Evolutionary conservation across 352 stramenopile species (phyloP), one percentile per base, ranked within the genome.

Genomic region (Globisporangium irregulare): DNA sequence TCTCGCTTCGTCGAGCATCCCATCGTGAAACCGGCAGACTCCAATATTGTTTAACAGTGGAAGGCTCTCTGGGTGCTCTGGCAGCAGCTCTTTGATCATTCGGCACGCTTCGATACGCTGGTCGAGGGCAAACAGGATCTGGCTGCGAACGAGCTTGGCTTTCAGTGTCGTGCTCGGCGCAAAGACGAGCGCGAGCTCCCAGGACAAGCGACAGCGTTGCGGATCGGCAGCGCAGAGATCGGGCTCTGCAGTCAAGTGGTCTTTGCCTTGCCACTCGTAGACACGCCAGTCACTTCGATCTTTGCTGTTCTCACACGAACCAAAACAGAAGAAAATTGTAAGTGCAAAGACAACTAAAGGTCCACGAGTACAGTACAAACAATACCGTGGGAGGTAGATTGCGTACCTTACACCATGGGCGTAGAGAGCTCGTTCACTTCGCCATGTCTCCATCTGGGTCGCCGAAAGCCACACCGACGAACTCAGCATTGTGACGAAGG

Each of bases 221-320:
- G 70, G 36, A 15, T 73, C 56, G 0, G 29, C 64, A 25, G 9
- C 41, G 51, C 71, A 72, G 20, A 56, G 56, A 20, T 53, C 34
- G 1, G 24, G 36, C 4, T 34, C 58, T 3, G 34, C 36, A 41
- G 36, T 32, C 20, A 12, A n/a, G 14, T 46, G 12, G 38, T 46
- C 1, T 20, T 46, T 46, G 36, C 34, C 69, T 3, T 70, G 66
- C n/a, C 70, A 68, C 25, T 87, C 76, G 43, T 88, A 60, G n/a
- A 80, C 67, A 14, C 81, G 76, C 82, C 82, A 90, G 60, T 89
- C 82, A 15, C 76, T 72, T 3, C 77, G 79, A 48, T 90, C 82
- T 64, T 78, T 68, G 15, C 77, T 82, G 63, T 25, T 57, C 14
- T 57, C n/a, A 34, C 8, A 18, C 51, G 12, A 36, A 24, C 7